phyloP scores from a whole-genome alignment of 192 early-diverging fungal species.

The Entomortierella beljakovae region DNA sequence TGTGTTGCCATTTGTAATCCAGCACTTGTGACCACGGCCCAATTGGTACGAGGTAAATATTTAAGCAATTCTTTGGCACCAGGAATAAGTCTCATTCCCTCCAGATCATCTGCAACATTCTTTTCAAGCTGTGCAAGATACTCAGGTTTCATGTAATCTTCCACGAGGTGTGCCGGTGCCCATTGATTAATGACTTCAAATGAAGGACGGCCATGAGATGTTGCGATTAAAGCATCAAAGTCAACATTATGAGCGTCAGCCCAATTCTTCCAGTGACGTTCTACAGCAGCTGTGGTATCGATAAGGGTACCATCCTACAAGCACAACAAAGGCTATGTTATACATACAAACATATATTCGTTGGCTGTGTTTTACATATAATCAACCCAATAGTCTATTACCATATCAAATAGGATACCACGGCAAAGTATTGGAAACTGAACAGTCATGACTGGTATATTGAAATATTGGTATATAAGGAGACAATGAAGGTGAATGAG shows the following conservation, averaged over 20 bases:
- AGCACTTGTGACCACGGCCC: constrained; percentile 60
- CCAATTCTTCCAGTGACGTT: constrained; percentile 58
- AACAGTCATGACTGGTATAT: background rate
- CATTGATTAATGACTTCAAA: constrained; percentile 60
- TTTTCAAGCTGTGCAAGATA: constrained; percentile 23
- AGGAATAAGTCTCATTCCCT: constrained; percentile 62
- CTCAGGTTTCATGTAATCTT: constrained; percentile 19
- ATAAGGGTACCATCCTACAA: constrained; percentile 61
- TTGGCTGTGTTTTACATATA: no score
- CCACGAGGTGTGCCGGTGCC: constrained; percentile 44
- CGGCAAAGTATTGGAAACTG: constrained; percentile 49
- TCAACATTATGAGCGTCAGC: constrained; percentile 56
- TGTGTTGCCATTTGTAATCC: constrained; percentile 54
- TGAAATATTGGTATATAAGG: no score
- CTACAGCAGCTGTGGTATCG: constrained; percentile 63
- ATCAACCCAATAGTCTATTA: no score
- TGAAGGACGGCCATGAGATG: constrained; percentile 63
- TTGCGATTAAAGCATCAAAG: constrained; percentile 38
- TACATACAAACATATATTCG: no score
- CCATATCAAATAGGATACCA: constrained; percentile 53
- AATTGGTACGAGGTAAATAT: constrained; percentile 26
- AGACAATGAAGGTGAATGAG: constrained; percentile 12
- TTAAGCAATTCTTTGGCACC: constrained; percentile 52
- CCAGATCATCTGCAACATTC: constrained; percentile 30
- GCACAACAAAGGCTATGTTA: no score